Percentiles rank a stretch among this genome's conserved stretches.
Conservation (phyloP, 768 basidiomycete species). For the Naganishia randhawae region DNA sequence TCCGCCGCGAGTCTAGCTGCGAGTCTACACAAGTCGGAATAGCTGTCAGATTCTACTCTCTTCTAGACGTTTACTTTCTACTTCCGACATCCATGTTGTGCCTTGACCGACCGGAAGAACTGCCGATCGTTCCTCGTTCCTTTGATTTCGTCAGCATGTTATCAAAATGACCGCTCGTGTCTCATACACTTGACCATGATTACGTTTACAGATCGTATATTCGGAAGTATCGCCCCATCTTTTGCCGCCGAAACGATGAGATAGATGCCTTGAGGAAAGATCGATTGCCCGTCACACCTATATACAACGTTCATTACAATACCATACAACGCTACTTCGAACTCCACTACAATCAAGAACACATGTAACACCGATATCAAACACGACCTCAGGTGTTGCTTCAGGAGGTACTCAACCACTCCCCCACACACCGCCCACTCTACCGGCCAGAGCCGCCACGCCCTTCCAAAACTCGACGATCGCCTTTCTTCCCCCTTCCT, state of each 20-base stretch:
- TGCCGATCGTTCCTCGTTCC: no score
- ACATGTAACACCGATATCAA: neutral
- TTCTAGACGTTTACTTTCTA: no score
- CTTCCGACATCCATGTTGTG: no score
- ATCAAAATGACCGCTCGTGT: neutral
- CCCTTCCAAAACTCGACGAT: constrained; percentile 10
- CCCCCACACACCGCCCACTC: neutral
- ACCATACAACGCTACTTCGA: neutral
- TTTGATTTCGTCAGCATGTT: neutral
- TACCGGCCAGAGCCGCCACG: neutral
- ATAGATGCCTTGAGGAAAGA: neutral
- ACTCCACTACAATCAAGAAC: neutral
- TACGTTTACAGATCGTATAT: neutral
- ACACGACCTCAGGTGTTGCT: neutral
- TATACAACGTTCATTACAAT: neutral
- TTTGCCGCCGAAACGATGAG: neutral
- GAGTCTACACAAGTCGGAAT: no score
- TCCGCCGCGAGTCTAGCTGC: no score
- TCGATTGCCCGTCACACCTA: neutral
- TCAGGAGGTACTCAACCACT: neutral
- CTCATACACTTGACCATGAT: neutral
- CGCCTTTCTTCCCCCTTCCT: constrained; percentile 12
- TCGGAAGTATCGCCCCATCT: neutral
- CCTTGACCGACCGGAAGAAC: neutral
- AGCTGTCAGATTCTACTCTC: no score